Conservation (phyloP, 2,329 filamentous ascomycete genomes). For the Davidsoniella eucalypti region DNA sequence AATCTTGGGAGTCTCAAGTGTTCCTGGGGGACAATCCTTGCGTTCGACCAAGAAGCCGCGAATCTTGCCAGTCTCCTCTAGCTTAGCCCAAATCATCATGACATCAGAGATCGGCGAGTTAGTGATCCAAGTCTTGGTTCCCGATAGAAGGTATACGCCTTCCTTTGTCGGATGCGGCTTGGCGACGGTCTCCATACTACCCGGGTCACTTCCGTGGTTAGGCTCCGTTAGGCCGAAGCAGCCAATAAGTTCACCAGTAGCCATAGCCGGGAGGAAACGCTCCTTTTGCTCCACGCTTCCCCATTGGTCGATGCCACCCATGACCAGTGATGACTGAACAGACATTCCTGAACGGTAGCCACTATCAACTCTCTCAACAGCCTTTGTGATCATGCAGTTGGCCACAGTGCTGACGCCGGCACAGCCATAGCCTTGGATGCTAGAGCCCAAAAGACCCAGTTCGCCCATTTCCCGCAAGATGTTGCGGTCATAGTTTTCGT, state of each 20-base stretch:
- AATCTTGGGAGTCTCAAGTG: conserved; percentile 77
- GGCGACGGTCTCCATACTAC: conserved; percentile 79
- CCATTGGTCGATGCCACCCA: conserved; percentile 83
- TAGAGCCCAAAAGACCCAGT: conserved; percentile 72
- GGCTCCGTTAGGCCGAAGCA: conserved; percentile 86
- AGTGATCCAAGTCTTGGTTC: conserved; percentile 89
- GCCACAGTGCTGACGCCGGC: conserved; percentile 78
- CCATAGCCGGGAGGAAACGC: conserved; percentile 62
- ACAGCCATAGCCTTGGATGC: conserved; percentile 74
- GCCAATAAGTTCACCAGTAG: conserved; percentile 65
- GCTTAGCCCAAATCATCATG: conserved; percentile 80
- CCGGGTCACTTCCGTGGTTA: conserved; percentile 83
- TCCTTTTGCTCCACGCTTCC: conserved; percentile 80
- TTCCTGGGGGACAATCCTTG: conserved; percentile 68
- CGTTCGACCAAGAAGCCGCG: conserved; percentile 83
- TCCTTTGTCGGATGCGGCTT: conserved; percentile 70
- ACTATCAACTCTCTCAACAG: conserved; percentile 80
- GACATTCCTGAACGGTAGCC: conserved; percentile 89
- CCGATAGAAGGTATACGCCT: conserved; percentile 63
- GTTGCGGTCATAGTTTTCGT: conserved; percentile 71
- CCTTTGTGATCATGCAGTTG: conserved; percentile 75
- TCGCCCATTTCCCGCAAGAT: conserved; percentile 89
- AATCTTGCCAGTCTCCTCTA: conserved; percentile 84
- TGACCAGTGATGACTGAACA: conserved; percentile 80
- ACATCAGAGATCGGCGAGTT: conserved; percentile 83